Conservation (phyloP, 805 yeast genomes). For the Saturnispora gosingensis region DNA sequence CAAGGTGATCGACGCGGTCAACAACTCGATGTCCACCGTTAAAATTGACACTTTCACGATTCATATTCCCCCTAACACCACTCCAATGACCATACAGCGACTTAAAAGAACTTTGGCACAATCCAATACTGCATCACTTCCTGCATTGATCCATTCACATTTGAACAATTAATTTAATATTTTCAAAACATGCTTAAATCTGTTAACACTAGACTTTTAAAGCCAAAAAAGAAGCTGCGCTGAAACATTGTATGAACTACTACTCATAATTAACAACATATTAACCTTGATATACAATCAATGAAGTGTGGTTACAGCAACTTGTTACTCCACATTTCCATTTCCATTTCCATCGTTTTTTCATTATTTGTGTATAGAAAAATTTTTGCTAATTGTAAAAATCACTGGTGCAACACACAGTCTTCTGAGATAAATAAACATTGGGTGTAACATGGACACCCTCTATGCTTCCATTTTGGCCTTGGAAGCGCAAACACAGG, state of each 20-base stretch:
- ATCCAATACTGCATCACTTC: not conserved
- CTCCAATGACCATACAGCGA: not conserved
- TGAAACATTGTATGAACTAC: not conserved
- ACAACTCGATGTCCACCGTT: not conserved
- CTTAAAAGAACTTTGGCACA: constrained; percentile 4
- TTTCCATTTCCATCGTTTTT: not conserved
- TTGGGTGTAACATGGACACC: not conserved
- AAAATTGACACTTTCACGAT: not conserved
- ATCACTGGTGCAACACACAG: not conserved
- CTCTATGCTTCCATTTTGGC: not conserved
- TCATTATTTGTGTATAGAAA: not conserved
- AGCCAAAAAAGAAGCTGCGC: not conserved
- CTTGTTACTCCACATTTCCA: not conserved
- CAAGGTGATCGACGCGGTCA: not conserved
- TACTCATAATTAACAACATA: no score
- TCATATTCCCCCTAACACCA: constrained; percentile 2
- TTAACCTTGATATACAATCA: not conserved
- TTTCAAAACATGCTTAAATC: not conserved
- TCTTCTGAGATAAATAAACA: not conserved
- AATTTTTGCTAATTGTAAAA: not conserved
- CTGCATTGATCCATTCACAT: constrained; percentile 5
- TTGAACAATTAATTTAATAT: not conserved
- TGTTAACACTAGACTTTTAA: not conserved
- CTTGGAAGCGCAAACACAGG: not conserved
- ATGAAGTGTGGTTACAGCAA: not conserved